A percentile compares a stretch with the other conserved stretches of the same genome.
These are phyloP conservation scores for Talaromyces atroroseus DNA, from an alignment of 2,329 filamentous ascomycete species.

Conservation along the genomic window DNA sequence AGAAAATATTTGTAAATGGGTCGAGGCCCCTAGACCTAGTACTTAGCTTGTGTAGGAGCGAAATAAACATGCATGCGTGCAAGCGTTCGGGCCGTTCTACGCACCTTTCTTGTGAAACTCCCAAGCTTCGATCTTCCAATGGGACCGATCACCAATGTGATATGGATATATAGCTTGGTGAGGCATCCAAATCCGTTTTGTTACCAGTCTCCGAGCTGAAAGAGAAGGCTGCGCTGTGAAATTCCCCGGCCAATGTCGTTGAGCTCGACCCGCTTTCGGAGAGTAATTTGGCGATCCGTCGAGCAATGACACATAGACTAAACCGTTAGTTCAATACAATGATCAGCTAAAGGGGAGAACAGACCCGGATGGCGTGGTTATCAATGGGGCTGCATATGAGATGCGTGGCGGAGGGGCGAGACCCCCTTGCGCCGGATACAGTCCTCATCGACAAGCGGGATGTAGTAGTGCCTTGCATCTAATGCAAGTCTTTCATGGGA, in stretches of 20 bases:
- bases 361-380: not conserved
- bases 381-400: not conserved
- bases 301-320: constrained; percentile 3
- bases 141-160: not conserved
- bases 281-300: constrained; percentile 1
- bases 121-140: not conserved
- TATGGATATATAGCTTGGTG: not conserved
- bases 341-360: not conserved
- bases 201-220: not conserved
- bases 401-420: not conserved
- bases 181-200: not conserved
- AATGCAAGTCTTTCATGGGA: not conserved
- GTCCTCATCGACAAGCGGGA: not conserved
- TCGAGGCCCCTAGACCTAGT: too few species aligned
- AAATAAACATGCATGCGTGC: not conserved
- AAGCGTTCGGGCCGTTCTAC: too few species aligned
- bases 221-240: not conserved
- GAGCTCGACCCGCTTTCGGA: not conserved
- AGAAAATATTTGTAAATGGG: too few species aligned
- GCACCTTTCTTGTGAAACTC: not conserved
- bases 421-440: constrained; percentile 6
- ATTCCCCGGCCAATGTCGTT: not conserved
- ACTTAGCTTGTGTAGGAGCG: too few species aligned
- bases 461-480: not conserved
- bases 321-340: not conserved